Percentiles rank a stretch among this genome's conserved stretches.
These are phyloP conservation scores for Scutellaria baicalensis DNA, from an alignment of 257 asterid species.

Conservation along the genomic window DNA sequence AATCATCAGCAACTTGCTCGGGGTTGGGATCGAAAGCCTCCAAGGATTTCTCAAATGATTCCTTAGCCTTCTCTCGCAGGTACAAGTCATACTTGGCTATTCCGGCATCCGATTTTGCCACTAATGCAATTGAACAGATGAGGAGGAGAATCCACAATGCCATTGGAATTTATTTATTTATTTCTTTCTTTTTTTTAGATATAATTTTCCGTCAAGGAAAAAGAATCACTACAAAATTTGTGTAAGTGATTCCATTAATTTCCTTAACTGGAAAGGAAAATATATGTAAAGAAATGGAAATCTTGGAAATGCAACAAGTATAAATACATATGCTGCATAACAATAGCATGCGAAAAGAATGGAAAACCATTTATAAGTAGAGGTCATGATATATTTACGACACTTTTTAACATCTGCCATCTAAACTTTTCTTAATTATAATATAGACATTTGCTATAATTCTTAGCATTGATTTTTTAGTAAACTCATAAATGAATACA, in stretches of 20 bases:
- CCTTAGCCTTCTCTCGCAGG: slow-evolving; percentile 32
- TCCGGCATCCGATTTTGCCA: slow-evolving; percentile 28
- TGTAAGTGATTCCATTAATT: slow-evolving; percentile 22
- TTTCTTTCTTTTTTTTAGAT: not conserved
- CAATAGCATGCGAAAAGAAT: slow-evolving; percentile 14
- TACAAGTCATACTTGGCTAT: slow-evolving; percentile 46
- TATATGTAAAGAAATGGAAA: not conserved
- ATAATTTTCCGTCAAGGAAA: not conserved
- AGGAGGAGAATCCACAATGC: slow-evolving; percentile 9
- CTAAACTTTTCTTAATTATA: not conserved
- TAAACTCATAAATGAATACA: not conserved
- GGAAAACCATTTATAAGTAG: slow-evolving; percentile 23
- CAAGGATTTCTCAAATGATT: slow-evolving; percentile 40
- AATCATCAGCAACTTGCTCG: slow-evolving; percentile 33
- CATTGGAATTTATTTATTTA: slow-evolving; percentile 4
- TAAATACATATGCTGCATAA: not conserved
- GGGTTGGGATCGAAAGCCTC: slow-evolving; percentile 54
- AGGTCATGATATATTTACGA: not conserved
- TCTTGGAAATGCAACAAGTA: not conserved
- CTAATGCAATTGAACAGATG: slow-evolving; percentile 2
- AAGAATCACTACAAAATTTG: slow-evolving; percentile 25
- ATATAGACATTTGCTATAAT: not conserved
- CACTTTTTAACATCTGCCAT: not conserved
- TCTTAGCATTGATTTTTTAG: too few relatives aligned
- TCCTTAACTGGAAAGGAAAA: not conserved